These are phyloP conservation scores for Colletotrichum musae DNA, from an alignment of 2,329 filamentous ascomycete genomes.

Conservation along the genomic window DNA sequence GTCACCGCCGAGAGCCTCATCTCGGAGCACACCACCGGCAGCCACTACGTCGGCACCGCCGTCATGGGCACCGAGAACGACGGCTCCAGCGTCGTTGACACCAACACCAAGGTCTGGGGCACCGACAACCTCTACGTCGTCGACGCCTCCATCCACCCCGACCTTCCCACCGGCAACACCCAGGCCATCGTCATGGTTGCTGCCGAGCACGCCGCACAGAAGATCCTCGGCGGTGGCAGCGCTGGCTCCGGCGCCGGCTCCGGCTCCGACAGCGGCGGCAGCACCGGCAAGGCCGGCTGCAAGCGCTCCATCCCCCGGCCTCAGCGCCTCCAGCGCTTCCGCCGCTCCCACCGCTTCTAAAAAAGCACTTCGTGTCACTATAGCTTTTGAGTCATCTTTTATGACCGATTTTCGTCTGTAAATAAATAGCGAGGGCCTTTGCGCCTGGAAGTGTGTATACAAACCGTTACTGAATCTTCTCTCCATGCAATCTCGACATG, in stretches of 20 bases:
- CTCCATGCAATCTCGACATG: no score
- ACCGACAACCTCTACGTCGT: constrained; percentile 74
- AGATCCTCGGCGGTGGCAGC: constrained; percentile 41
- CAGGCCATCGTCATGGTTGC: constrained; percentile 43
- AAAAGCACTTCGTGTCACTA: constrained; percentile 14
- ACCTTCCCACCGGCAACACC: constrained; percentile 43
- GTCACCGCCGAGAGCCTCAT: constrained; percentile 46
- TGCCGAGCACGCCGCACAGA: constrained; percentile 39
- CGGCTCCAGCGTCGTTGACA: constrained; percentile 68
- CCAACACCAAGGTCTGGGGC: constrained; percentile 70
- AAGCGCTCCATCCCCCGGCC: constrained; percentile 58
- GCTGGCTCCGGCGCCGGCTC: constrained; percentile 48
- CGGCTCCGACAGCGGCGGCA: neutral
- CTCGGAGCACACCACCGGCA: constrained; percentile 45
- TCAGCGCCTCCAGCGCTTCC: constrained; percentile 52
- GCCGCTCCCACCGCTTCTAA: constrained; percentile 18
- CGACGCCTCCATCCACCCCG: constrained; percentile 74
- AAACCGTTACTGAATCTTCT: no score
- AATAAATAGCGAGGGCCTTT: constrained; percentile 5
- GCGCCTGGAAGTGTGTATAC: neutral
- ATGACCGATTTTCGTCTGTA: constrained; percentile 11
- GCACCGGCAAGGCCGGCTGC: constrained; percentile 13
- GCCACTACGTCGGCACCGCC: constrained; percentile 57
- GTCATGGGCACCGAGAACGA: constrained; percentile 63
- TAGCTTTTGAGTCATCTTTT: constrained; percentile 14